A percentile compares a stretch with the other conserved stretches of the same genome.
Evolutionary conservation across 768 basidiomycete species (phyloP).

Genomic region (Boletus rubescentipes): DNA sequence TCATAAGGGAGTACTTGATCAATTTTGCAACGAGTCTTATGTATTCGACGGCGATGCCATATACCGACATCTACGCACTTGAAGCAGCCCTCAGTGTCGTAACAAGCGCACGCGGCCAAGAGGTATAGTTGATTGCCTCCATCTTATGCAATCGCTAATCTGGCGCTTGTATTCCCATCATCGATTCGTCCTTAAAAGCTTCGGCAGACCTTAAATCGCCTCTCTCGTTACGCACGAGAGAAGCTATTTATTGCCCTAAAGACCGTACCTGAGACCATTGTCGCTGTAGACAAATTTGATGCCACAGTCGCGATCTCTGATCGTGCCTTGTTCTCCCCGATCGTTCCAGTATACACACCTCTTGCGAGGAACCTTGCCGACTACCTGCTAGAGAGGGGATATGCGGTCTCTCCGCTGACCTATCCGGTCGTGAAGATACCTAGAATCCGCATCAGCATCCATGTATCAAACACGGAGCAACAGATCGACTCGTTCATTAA

Average conservation of each 20-base stretch:
- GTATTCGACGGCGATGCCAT: slow-evolving; percentile 24
- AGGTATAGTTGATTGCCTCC: slow-evolving; percentile 14
- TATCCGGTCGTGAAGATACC: slow-evolving; percentile 16
- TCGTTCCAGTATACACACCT: slow-evolving; percentile 22
- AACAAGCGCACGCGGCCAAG: slow-evolving; percentile 12
- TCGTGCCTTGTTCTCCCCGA: slow-evolving; percentile 12
- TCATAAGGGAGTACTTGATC: slow-evolving; percentile 19
- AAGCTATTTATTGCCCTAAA: slow-evolving; percentile 2
- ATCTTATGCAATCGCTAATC: neutral
- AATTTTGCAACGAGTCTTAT: slow-evolving; percentile 20
- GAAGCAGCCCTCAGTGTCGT: slow-evolving; percentile 43
- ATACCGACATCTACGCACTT: slow-evolving; percentile 20
- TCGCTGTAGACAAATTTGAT: neutral
- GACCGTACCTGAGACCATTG: slow-evolving; percentile 4
- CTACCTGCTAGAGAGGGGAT: slow-evolving; percentile 16
- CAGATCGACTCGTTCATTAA: slow-evolving; percentile 13
- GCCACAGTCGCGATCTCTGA: neutral
- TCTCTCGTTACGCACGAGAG: slow-evolving; percentile 16
- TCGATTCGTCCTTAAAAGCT: slow-evolving; percentile 9
- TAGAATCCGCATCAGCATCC: slow-evolving; percentile 17
- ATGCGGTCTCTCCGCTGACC: slow-evolving; percentile 11
- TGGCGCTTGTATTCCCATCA: neutral
- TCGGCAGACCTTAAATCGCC: slow-evolving; percentile 6
- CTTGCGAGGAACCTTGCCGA: slow-evolving; percentile 8
- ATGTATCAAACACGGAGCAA: slow-evolving; percentile 17